Percentiles rank a stretch among this genome's conserved stretches.
These are phyloP conservation scores for Podospora comata DNA, from an alignment of 495 filamentous ascomycete species.

Conservation along the genomic window DNA sequence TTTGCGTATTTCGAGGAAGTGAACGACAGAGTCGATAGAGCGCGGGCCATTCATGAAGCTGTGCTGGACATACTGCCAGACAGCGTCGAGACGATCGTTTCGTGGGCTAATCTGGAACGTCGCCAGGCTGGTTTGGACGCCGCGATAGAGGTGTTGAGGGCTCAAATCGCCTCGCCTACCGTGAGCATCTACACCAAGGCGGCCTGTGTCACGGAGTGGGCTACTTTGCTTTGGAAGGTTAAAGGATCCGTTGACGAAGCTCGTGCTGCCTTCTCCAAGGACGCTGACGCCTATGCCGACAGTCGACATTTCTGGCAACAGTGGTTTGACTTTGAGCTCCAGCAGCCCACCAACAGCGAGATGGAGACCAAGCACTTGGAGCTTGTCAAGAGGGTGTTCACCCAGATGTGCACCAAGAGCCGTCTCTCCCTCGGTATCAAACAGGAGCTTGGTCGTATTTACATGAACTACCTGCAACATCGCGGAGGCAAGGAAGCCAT, in stretches of 20 bases:
- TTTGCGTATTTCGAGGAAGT: slow-evolving; percentile 95
- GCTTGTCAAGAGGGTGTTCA: slow-evolving; percentile 75
- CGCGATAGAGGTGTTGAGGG: slow-evolving; percentile 81
- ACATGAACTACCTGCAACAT: slow-evolving; percentile 82
- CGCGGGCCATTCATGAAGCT: slow-evolving; percentile 77
- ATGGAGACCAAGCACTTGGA: slow-evolving; percentile 64
- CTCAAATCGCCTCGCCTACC: slow-evolving; percentile 66
- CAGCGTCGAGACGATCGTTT: slow-evolving; percentile 82
- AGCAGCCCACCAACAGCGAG: slow-evolving; percentile 70
- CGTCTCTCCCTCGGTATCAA: slow-evolving; percentile 62
- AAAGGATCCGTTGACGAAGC: slow-evolving; percentile 84
- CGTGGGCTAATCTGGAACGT: slow-evolving; percentile 83
- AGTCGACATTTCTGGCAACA: slow-evolving; percentile 89
- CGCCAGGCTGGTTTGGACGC: slow-evolving; percentile 82
- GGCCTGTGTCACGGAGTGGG: slow-evolving; percentile 85
- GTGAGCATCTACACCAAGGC: slow-evolving; percentile 81
- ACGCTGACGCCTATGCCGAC: slow-evolving; percentile 80
- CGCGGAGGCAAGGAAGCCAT: slow-evolving; percentile 77
- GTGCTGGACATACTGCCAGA: slow-evolving; percentile 65
- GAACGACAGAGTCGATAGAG: slow-evolving; percentile 67
- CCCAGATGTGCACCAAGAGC: slow-evolving; percentile 73
- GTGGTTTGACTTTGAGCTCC: slow-evolving; percentile 85
- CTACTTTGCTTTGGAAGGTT: slow-evolving; percentile 82
- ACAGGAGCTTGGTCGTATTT: slow-evolving; percentile 73
- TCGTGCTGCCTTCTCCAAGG: slow-evolving; percentile 76